Evolutionary conservation across 2,329 filamentous ascomycete genomes (phyloP).

Genomic region (Microascus cirrosus): DNA sequence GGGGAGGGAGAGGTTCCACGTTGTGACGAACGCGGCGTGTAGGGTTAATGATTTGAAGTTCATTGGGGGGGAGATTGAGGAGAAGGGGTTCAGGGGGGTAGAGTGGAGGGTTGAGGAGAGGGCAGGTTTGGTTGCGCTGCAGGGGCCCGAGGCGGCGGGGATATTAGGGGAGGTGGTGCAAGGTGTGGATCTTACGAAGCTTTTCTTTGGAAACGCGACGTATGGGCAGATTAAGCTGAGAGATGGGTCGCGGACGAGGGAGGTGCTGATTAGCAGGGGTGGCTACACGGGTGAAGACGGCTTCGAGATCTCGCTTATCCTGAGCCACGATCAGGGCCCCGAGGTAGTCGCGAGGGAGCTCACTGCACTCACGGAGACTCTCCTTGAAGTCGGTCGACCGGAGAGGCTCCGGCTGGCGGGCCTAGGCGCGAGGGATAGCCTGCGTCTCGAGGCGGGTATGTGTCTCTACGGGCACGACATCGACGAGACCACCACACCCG

Average conservation of each 20-base stretch:
- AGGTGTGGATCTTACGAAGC: slow-evolving; percentile 40
- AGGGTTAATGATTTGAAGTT: slow-evolving; percentile 79
- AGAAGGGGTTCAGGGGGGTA: slow-evolving; percentile 40
- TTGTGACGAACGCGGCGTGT: slow-evolving; percentile 92
- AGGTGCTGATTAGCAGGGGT: slow-evolving; percentile 63
- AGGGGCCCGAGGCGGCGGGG: slow-evolving; percentile 67
- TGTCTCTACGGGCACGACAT: slow-evolving; percentile 98
- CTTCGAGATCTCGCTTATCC: slow-evolving; percentile 81
- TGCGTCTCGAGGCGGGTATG: slow-evolving; percentile 94
- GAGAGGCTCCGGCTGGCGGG: slow-evolving; percentile 67
- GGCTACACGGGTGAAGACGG: slow-evolving; percentile 98
- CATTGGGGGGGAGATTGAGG: slow-evolving; percentile 62
- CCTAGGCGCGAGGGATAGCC: slow-evolving; percentile 80
- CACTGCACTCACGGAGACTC: slow-evolving; percentile 40
- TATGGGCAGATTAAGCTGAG: slow-evolving; percentile 54
- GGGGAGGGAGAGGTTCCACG: slow-evolving; percentile 66
- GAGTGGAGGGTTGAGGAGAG: slow-evolving; percentile 60
- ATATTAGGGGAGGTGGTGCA: slow-evolving; percentile 44
- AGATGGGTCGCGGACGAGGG: slow-evolving; percentile 30
- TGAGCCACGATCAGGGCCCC: slow-evolving; percentile 19
- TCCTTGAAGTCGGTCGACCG: slow-evolving; percentile 54
- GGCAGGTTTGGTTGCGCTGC: slow-evolving; percentile 78
- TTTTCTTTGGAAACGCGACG: slow-evolving; percentile 74
- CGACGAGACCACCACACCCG: slow-evolving; percentile 58
- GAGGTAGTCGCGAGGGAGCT: slow-evolving; percentile 42